Percentiles rank a stretch among this genome's conserved stretches.
Evolutionary conservation across 208 protist genomes (phyloP).

Genomic region (Leishmania amazonensis): DNA sequence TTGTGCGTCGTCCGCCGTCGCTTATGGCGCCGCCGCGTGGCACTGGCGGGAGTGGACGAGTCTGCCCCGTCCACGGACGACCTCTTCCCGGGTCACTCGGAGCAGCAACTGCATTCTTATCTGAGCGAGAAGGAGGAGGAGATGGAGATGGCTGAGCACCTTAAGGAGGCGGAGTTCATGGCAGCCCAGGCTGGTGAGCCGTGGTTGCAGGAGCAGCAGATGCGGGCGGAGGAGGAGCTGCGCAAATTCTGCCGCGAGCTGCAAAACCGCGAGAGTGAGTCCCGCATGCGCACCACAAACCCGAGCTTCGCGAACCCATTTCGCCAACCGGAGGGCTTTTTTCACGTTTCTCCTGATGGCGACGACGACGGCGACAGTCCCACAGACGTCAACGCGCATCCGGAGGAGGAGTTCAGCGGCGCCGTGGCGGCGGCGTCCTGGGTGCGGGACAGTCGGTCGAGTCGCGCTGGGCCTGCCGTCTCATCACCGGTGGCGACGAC

Average conservation of each 20-base stretch:
- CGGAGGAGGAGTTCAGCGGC: slow-evolving; percentile 8
- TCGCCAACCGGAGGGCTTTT: background rate
- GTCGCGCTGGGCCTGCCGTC: no score
- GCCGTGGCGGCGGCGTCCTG: slow-evolving; percentile 31
- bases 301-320: slow-evolving; percentile 50
- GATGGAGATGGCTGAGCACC: slow-evolving; percentile 46
- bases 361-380: background rate
- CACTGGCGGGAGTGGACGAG: slow-evolving; percentile 15
- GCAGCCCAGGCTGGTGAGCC: slow-evolving; percentile 21
- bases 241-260: slow-evolving; percentile 40
- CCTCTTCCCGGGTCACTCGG: slow-evolving; percentile 5
- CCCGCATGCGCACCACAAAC: slow-evolving; percentile 30
- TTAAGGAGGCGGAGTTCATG: slow-evolving; percentile 34
- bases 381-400: background rate
- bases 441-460: slow-evolving; percentile 15
- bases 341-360: background rate
- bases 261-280: slow-evolving; percentile 33
- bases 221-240: slow-evolving; percentile 49
- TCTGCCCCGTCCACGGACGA: slow-evolving; percentile 10
- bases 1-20: slow-evolving; percentile 51
- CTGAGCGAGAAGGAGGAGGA: slow-evolving; percentile 45
- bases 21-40: slow-evolving; percentile 50
- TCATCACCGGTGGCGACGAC: background rate
- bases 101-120: slow-evolving; percentile 29
- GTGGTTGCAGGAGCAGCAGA: slow-evolving; percentile 47